A percentile compares a stretch with the other conserved stretches of the same genome.
phyloP scores from a whole-genome alignment of 2,329 filamentous ascomycete species.

The Nemania diffusa region DNA sequence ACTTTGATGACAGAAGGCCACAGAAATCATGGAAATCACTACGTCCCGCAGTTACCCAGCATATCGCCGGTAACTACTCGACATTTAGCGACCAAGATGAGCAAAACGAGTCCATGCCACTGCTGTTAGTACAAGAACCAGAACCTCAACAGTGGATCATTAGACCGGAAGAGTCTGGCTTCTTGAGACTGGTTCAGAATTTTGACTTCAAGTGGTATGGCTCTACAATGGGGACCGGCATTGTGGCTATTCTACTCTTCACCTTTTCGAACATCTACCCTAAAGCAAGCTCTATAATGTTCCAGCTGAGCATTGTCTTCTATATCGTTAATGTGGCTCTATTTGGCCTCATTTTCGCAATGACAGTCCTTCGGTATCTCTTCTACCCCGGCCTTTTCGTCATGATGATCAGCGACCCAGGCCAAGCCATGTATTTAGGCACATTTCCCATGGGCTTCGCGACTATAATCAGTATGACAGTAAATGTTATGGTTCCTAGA shows the following conservation, averaged over 20 bases:
- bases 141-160: conserved; percentile 21
- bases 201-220: conserved; percentile 60
- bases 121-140: conserved; percentile 9
- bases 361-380: conserved; percentile 69
- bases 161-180: conserved; percentile 27
- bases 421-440: conserved; percentile 74
- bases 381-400: conserved; percentile 73
- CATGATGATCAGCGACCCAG: conserved; percentile 73
- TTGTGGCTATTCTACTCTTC: conserved; percentile 71
- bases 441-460: conserved; percentile 76
- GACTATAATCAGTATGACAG: conserved; percentile 74
- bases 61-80: conserved; percentile 12
- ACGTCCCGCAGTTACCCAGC: conserved; percentile 3
- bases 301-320: conserved; percentile 68
- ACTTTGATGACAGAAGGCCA: neutral
- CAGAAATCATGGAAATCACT: conserved; percentile 11
- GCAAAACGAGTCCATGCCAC: conserved; percentile 5
- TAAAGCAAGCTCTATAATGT: conserved; percentile 55
- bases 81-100: conserved; percentile 8
- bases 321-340: conserved; percentile 69
- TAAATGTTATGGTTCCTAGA: conserved; percentile 65
- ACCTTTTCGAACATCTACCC: conserved; percentile 46
- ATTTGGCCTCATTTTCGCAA: conserved; percentile 63
- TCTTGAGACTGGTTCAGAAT: conserved; percentile 28
- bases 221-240: conserved; percentile 74